These are phyloP conservation scores for Discostella stelligeroides DNA, from an alignment of 108 stramenopile genomes.

Conservation along the genomic window DNA sequence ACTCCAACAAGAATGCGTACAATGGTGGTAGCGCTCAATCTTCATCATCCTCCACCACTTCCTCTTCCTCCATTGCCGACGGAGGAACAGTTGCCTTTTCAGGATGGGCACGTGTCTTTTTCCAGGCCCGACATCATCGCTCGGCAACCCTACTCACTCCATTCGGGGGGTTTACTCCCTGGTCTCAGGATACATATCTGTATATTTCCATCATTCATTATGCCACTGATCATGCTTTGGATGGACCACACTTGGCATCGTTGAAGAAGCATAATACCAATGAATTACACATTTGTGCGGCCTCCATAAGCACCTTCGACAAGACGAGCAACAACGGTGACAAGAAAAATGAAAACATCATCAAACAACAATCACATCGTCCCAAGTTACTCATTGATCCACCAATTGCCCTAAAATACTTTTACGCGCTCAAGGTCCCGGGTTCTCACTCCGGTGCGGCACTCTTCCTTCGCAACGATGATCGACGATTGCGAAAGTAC, in stretches of 20 bases:
- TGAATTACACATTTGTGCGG: too few species aligned
- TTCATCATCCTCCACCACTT: conserved; percentile 13
- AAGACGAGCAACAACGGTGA: too few species aligned
- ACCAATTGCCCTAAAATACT: conserved; percentile 40
- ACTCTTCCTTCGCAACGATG: conserved; percentile 40
- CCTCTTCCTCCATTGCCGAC: not conserved
- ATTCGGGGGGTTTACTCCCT: conserved; percentile 10
- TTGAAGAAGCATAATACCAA: too few species aligned
- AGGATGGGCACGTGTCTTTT: conserved; percentile 47
- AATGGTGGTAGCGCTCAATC: conserved; percentile 1
- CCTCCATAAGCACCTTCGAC: too few species aligned
- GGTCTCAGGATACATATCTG: conserved; percentile 37
- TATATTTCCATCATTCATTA: conserved; percentile 27
- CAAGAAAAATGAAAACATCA: too few species aligned
- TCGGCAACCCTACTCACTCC: conserved; percentile 27
- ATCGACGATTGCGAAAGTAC: conserved; percentile 32
- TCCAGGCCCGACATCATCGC: conserved; percentile 48
- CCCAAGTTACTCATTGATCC: conserved; percentile 31
- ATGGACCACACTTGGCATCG: too few species aligned
- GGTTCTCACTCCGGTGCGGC: conserved; percentile 39
- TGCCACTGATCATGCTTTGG: not conserved
- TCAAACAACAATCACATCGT: too few species aligned
- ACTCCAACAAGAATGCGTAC: conserved; percentile 10
- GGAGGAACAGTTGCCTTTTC: conserved; percentile 29
- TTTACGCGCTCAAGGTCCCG: conserved; percentile 41